phyloP scores from a whole-genome alignment of 2,329 filamentous ascomycete species.

The Simplicillium aogashimaense region DNA sequence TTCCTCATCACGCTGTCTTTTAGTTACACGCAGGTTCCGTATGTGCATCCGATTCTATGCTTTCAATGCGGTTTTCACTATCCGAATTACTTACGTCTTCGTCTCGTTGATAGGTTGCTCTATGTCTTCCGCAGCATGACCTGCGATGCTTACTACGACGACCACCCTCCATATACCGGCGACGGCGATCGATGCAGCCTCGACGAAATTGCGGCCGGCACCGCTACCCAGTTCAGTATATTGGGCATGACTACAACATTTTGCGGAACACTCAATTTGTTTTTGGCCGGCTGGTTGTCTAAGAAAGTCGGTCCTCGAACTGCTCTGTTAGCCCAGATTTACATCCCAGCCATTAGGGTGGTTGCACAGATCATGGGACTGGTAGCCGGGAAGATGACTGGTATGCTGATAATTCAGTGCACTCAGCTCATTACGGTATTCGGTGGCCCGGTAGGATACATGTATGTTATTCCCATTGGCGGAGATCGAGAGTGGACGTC shows the following conservation, averaged over 20 bases:
- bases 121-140: conserved; percentile 65
- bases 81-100: not conserved
- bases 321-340: conserved; percentile 52
- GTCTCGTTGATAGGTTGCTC: conserved; percentile 27
- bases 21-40: conserved; percentile 40
- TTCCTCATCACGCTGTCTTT: conserved; percentile 48
- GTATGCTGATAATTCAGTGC: conserved; percentile 59
- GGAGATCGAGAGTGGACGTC: too few relatives aligned
- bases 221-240: conserved; percentile 53
- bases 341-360: conserved; percentile 55
- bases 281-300: conserved; percentile 56
- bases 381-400: conserved; percentile 44
- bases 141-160: conserved; percentile 58
- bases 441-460: conserved; percentile 59
- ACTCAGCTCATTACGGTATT: conserved; percentile 59
- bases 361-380: conserved; percentile 56
- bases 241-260: conserved; percentile 58
- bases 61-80: not conserved
- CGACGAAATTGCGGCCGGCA: conserved; percentile 53
- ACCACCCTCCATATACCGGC: conserved; percentile 39
- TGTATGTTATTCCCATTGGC: conserved; percentile 23
- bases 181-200: conserved; percentile 45
- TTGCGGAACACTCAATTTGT: conserved; percentile 54
- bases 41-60: conserved; percentile 11
- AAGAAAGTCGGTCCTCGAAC: conserved; percentile 55